Base-by-base conservation (phyloP, 148 eudicot species). In the Fagopyrum homotropicum region DNA sequence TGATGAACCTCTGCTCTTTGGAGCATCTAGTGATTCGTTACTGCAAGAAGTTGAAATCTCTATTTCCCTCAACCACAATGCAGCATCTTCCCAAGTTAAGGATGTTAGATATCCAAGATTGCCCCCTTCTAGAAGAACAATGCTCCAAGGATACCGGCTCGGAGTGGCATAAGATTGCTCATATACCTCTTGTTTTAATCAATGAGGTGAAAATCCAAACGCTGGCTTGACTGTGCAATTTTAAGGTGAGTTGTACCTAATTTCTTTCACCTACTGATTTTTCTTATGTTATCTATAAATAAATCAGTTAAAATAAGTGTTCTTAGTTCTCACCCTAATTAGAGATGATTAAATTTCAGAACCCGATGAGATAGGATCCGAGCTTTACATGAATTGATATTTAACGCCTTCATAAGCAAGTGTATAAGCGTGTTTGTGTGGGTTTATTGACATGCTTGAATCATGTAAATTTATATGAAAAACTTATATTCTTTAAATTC, bases 101-200 rank as follows among this genome's bases (percentile, higher is more conserved):
- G 30, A 19, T 57, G 7, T 19, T 57, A 29, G 63, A 57, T 19
- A 57, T 57, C 63, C 19, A 17, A 57, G 30, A 57, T 57, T 57
- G 63, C 8, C 63, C 63, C 7, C 63, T 57, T 57, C 19, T 57
- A 8, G 63, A 57, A 57, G 63, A 19, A 57, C 63, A 57, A 17
- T 57, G 63, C 9, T 57, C 17, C 30, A 57, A 17, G 30, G 30
- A 19, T 7, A 57, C 63, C 17, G 63, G 63, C 63, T 57, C 63
- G 19, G 63, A 19, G 63, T 57, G 63, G 63, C 63, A 57, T 19
- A 57, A 57, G 63, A 57, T 57, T 57, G 9, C 63, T 17, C 63
- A 19, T 17, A 57, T 57, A 17, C 63, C 63, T 0, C 63, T n/a
- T 57, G 63, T 57, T 57, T n/a, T 57, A n/a, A 10, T 57, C 63